Evolutionary conservation across 371 early-diverging fungal species (phyloP), one percentile per base, ranked within the genome.

Genomic region (Mucor indicus): DNA sequence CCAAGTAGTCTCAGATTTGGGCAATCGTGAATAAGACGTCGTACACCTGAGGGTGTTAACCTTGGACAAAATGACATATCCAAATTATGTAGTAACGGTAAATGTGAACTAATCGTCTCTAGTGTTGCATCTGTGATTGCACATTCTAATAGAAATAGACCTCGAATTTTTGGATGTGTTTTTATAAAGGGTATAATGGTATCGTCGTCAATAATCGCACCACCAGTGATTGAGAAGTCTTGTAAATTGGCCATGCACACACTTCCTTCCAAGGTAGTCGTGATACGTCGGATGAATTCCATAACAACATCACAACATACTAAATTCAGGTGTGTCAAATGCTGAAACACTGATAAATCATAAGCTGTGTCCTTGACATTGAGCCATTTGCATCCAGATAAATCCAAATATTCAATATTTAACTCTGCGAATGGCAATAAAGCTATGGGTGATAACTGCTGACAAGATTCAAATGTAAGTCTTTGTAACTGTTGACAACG

Each of bases 311-410:
- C 53, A 24, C 72, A 68, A 46, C 71, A 68, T 2, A 75, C 52
- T n/a, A 75, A 57, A 24, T 64, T 66, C 1, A 75, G 57, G 23
- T 62, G 57, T 13, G 54, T 62, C 27, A 75, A 44, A 15, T 48
- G 19, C 3, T 42, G 30, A 21, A 75, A 57, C 1, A 52, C 52
- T 5, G 57, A 37, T 0, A 75, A 29, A 31, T 75, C 75, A 39
- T 52, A 44, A 0, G 72, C 72, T n/a, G 75, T 75, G n/a, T 75
- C 67, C 23, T 44, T 48, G 10, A 53, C 63, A 29, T 57, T 60
- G 13, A 75, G 53, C 71, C 75, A 75, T 39, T 60, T 60, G 31
- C 67, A 69, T 4, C 67, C 67, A 21, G 65, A 56, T 21, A 75
- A 30, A 33, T 71, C 69, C 22, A 75, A 48, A 22, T 55, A 54